These are phyloP conservation scores for Yamadazyma pseudoaaseri DNA, from an alignment of 1,139 yeast genomes.

Conservation along the genomic window DNA sequence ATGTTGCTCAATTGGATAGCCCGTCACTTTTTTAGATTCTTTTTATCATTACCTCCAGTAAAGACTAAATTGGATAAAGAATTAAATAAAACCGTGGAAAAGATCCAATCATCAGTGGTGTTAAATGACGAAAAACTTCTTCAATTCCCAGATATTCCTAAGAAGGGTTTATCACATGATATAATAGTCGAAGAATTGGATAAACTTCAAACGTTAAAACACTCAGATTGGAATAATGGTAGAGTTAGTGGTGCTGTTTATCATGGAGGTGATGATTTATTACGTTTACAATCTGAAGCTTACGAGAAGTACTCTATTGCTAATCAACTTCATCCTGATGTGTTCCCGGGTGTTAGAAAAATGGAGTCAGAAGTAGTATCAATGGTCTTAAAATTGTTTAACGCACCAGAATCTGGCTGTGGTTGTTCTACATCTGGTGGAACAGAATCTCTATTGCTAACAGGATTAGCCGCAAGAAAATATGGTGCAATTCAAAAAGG, in stretches of 20 bases:
- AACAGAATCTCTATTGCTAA: slow-evolving; percentile 82
- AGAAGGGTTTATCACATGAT: slow-evolving; percentile 48
- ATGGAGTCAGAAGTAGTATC: slow-evolving; percentile 96
- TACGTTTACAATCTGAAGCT: slow-evolving; percentile 72
- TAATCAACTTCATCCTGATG: slow-evolving; percentile 95
- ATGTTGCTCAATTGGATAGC: neutral
- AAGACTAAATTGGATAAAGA: slow-evolving; percentile 60
- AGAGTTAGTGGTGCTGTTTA: slow-evolving; percentile 93
- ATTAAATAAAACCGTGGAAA: slow-evolving; percentile 43
- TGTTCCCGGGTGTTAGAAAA: slow-evolving; percentile 92
- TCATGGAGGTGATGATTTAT: slow-evolving; percentile 82
- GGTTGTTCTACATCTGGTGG: slow-evolving; percentile 98
- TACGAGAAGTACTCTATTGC: slow-evolving; percentile 79
- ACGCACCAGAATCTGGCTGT: slow-evolving; percentile 71
- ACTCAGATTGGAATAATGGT: slow-evolving; percentile 81
- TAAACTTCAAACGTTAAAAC: slow-evolving; percentile 49
- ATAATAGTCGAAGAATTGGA: slow-evolving; percentile 50
- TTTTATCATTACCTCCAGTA: slow-evolving; percentile 55
- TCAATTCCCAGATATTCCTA: slow-evolving; percentile 56
- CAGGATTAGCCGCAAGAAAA: slow-evolving; percentile 85
- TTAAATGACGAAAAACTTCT: slow-evolving; percentile 45
- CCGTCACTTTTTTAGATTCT: slow-evolving; percentile 24
- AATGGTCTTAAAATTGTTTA: slow-evolving; percentile 79
- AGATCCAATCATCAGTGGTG: slow-evolving; percentile 56
- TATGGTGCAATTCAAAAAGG: slow-evolving; percentile 57